Conservation (phyloP, 2,329 filamentous ascomycete species). For the Alternaria gaisen region DNA sequence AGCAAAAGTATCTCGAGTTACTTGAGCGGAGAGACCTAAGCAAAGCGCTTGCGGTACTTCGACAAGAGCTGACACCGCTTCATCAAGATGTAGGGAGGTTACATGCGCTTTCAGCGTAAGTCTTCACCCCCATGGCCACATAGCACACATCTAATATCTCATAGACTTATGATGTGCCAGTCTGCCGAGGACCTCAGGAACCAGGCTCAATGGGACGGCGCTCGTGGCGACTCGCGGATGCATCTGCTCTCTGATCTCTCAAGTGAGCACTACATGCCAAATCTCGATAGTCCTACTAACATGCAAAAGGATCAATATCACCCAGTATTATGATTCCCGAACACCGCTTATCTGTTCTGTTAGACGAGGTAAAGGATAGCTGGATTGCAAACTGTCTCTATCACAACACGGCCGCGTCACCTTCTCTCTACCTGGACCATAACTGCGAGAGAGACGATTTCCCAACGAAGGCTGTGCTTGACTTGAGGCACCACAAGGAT, state of each 20-base stretch:
- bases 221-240: slow-evolving; percentile 76
- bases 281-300: slow-evolving; percentile 22
- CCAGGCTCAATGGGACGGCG: slow-evolving; percentile 87
- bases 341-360: slow-evolving; percentile 80
- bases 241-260: slow-evolving; percentile 82
- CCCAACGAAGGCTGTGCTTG: slow-evolving; percentile 73
- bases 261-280: slow-evolving; percentile 62
- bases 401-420: slow-evolving; percentile 80
- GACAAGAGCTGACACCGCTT: slow-evolving; percentile 86
- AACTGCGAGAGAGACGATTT: slow-evolving; percentile 82
- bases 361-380: slow-evolving; percentile 82
- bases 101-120: slow-evolving; percentile 79
- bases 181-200: slow-evolving; percentile 77
- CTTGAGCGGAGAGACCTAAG: slow-evolving; percentile 78
- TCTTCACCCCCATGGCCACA: neutral
- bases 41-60: slow-evolving; percentile 80
- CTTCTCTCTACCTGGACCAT: slow-evolving; percentile 90
- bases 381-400: slow-evolving; percentile 88
- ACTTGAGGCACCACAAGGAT: slow-evolving; percentile 76
- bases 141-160: slow-evolving; percentile 27
- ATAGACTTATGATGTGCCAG: slow-evolving; percentile 86
- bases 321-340: slow-evolving; percentile 97
- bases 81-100: slow-evolving; percentile 79
- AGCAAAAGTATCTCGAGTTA: slow-evolving; percentile 94
- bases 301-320: slow-evolving; percentile 78